phyloP scores from a whole-genome alignment of 257 asterid species.

The Solanum megistacrolobum region DNA sequence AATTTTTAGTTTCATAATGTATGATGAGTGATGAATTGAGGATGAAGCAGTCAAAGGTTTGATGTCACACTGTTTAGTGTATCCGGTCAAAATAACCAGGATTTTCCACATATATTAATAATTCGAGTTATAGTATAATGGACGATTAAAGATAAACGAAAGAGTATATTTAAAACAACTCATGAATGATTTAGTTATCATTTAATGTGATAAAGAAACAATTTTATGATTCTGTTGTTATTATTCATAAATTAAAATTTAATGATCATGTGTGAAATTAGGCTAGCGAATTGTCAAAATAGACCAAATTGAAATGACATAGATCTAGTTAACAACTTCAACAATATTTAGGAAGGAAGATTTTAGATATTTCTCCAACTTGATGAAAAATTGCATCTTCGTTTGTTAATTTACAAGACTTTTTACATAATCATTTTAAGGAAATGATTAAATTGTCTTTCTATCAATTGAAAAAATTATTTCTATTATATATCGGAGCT shows the following conservation, averaged over 20 bases:
- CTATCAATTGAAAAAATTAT: background rate
- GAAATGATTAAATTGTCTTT: background rate
- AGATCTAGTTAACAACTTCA: background rate
- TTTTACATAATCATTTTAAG: background rate
- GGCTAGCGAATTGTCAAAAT: background rate
- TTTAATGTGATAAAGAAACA: background rate
- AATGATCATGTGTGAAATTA: background rate
- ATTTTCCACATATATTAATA: background rate
- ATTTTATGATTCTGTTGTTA: background rate
- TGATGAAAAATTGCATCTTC: background rate
- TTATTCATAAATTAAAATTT: background rate
- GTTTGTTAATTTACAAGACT: background rate
- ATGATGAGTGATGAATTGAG: background rate
- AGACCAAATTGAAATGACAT: background rate
- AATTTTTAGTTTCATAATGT: too few relatives aligned
- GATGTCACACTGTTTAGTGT: background rate
- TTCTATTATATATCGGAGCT: background rate
- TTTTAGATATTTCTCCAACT: too few relatives aligned
- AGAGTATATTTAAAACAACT: background rate
- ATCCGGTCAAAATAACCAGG: background rate
- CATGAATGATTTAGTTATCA: background rate
- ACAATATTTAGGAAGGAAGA: background rate
- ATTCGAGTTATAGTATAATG: background rate
- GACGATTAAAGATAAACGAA: fast-evolving
- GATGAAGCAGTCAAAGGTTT: background rate